Base-by-base conservation (phyloP, 768 basidiomycete genomes). In the Russula ochroleuca region DNA sequence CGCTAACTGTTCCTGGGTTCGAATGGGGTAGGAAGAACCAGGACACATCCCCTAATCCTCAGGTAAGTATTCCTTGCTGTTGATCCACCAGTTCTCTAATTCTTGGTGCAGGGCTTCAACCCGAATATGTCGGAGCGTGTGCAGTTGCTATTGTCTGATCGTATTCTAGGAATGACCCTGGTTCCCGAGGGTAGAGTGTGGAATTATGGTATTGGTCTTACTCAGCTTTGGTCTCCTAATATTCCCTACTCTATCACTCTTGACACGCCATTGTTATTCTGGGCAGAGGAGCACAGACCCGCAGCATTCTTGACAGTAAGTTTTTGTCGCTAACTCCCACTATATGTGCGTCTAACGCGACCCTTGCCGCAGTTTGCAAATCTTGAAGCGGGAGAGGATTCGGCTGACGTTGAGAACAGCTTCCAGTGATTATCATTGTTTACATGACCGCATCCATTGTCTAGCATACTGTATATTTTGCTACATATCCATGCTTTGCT, bases 81-180 rank as follows among this genome's bases (percentile, higher is more conserved):
- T 25, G 23, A 57, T 47, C 51, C 41, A 40, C 57, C 64, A 19
- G 51, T 56, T 31, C 58, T 21, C 55, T 57, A 53, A 67, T 33
- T 31, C 13, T 68, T 35, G 52, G 61, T 54, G 43, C 69, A 86
- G 78, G 94, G 96, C 47, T 99, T 96, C 80, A 98, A 96, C 75
- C 92, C 94, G n/a, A 92, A 91, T 68, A 98, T 98, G 96, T 96
- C 94, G 1, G 95, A 96, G 73, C 87, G 94, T 25, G 94, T 97
- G 25, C 91, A 93, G 74, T 80, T 98, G 37, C 79, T 98, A 62
- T 79, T 98, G 25, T 98, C 95, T 19, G 97, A 99, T 72, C 90
- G 96, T 67, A 87, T 99, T 68, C 82, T 98, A 17, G 97, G 95
- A 25, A 94, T 95, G 86, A 96, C 94, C 0, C 78, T 98, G 9